Evolutionary conservation across 2,329 filamentous ascomycete species (phyloP).

Genomic region (Aulographum hederae): DNA sequence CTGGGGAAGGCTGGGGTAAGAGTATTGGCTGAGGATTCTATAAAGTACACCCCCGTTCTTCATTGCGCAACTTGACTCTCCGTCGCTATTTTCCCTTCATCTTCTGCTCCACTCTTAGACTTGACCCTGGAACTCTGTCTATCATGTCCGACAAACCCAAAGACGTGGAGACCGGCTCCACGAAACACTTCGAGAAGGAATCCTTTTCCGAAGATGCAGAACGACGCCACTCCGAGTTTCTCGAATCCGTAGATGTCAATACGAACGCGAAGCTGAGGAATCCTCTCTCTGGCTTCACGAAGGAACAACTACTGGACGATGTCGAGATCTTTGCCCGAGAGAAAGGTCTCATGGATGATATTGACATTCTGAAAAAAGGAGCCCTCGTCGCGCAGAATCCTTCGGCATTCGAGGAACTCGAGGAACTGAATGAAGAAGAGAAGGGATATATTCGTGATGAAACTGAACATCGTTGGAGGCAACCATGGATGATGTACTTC

Average conservation of each 20-base stretch:
- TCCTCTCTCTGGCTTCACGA: conserved; percentile 29
- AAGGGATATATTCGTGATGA: background rate
- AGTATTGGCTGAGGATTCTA: too few relatives aligned
- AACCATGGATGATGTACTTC: conserved; percentile 29
- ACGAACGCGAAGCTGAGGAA: conserved; percentile 33
- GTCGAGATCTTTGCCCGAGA: conserved; percentile 39
- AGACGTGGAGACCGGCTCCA: too few relatives aligned
- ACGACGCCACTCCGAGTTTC: too few relatives aligned
- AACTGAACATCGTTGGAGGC: conserved; percentile 6
- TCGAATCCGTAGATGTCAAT: conserved; percentile 15
- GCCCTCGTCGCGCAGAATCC: conserved; percentile 13
- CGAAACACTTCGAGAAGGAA: too few relatives aligned
- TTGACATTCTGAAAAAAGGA: conserved; percentile 14
- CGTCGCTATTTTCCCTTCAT: too few relatives aligned
- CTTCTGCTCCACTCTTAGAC: too few relatives aligned
- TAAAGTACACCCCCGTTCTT: too few relatives aligned
- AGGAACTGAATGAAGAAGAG: conserved; percentile 1
- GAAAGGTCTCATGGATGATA: conserved; percentile 22
- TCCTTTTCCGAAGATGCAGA: too few relatives aligned
- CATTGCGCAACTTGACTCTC: too few relatives aligned
- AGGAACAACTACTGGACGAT: conserved; percentile 33
- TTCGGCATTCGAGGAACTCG: conserved; percentile 5
- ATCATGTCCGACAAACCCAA: too few relatives aligned
- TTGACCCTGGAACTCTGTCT: too few relatives aligned
- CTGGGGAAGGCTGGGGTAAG: too few relatives aligned